These are phyloP conservation scores for Purpureocillium takamizusanense DNA, from an alignment of 2,329 filamentous ascomycete species.

Conservation along the genomic window DNA sequence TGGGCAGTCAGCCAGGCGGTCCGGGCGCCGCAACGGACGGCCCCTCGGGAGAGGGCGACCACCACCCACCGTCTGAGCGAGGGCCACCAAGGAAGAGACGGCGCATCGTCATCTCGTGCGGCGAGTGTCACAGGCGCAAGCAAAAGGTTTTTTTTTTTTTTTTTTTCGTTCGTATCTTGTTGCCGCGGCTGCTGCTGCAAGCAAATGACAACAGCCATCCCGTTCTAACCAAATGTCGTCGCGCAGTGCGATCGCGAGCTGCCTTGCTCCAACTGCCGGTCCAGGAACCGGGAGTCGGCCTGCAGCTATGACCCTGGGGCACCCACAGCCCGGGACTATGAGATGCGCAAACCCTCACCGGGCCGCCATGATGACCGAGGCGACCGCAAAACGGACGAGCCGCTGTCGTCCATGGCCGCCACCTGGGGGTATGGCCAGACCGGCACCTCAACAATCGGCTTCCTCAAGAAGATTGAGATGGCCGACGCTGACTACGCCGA, in stretches of 20 bases:
- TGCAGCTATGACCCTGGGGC: slow-evolving; percentile 48
- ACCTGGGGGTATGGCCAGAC: slow-evolving; percentile 47
- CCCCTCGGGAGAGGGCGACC: too few species aligned
- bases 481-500: slow-evolving; percentile 23
- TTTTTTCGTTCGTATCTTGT: too few species aligned
- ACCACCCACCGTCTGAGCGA: slow-evolving; percentile 3
- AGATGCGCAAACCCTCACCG: background rate
- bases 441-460: slow-evolving; percentile 42
- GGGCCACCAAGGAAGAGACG: slow-evolving; percentile 45
- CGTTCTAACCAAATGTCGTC: slow-evolving; percentile 2
- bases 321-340: slow-evolving; percentile 29
- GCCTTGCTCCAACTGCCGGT: slow-evolving; percentile 51
- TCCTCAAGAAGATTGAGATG: slow-evolving; percentile 46
- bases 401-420: slow-evolving; percentile 32
- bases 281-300: slow-evolving; percentile 44
- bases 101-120: slow-evolving; percentile 53
- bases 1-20: too few species aligned
- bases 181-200: too few species aligned
- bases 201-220: too few species aligned
- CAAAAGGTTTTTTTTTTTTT: slow-evolving; percentile 38
- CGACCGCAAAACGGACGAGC: slow-evolving; percentile 13
- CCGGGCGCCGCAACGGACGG: too few species aligned
- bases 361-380: slow-evolving; percentile 3
- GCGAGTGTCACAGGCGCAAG: slow-evolving; percentile 55
- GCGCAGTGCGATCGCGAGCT: slow-evolving; percentile 51